These are phyloP conservation scores for Mimosa pudica DNA, from an alignment of 306 rosid genomes.

Conservation along the genomic window DNA sequence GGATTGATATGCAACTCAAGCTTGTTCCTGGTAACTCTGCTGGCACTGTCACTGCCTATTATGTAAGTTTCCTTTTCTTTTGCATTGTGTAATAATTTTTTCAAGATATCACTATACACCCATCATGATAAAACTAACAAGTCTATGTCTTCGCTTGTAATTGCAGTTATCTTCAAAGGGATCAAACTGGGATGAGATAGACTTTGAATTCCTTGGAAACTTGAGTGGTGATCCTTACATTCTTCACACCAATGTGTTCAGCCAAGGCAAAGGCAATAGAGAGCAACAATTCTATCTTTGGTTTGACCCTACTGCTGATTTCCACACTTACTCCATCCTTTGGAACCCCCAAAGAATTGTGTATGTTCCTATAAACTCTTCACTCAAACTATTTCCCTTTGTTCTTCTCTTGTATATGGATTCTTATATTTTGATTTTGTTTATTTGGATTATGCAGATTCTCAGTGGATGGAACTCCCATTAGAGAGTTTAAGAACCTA, in stretches of 20 bases:
- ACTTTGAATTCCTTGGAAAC: conserved; percentile 75
- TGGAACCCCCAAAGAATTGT: conserved; percentile 65
- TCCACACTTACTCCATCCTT: conserved; percentile 66
- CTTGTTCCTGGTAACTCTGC: too few relatives aligned
- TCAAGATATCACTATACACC: not conserved
- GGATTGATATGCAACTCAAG: too few relatives aligned
- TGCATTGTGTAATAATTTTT: too few relatives aligned
- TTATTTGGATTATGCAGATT: conserved; percentile 46
- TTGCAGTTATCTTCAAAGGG: conserved; percentile 59
- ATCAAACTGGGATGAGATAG: conserved; percentile 74
- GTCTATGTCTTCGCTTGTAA: conserved; percentile 14
- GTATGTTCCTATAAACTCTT: conserved; percentile 33
- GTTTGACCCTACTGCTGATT: conserved; percentile 80
- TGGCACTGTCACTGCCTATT: too few relatives aligned
- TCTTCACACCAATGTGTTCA: conserved; percentile 68
- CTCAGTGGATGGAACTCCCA: conserved; percentile 71
- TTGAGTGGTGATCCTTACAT: conserved; percentile 71
- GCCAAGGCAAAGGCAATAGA: conserved; percentile 74
- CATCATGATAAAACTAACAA: not conserved
- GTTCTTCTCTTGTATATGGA: conserved; percentile 1
- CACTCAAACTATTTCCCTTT: not conserved
- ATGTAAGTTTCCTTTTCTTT: too few relatives aligned
- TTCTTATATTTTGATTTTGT: not conserved
- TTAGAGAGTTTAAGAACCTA: conserved; percentile 73
- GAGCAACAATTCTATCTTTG: conserved; percentile 78